These are phyloP conservation scores for Colletotrichum destructivum DNA, from an alignment of 2,329 filamentous ascomycete species.

Conservation along the genomic window DNA sequence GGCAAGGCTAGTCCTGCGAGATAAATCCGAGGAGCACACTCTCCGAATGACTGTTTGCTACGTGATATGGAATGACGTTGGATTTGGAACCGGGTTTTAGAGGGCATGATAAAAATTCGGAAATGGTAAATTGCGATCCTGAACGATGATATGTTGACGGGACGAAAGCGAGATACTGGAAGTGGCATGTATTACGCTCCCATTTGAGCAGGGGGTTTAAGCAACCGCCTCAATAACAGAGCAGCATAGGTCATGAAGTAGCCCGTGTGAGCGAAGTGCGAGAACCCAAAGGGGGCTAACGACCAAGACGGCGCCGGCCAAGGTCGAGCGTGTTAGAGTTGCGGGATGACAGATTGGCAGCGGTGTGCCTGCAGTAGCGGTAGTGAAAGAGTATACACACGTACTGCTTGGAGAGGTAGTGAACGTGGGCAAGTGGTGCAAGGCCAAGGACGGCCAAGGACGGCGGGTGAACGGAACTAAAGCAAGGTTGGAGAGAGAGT, in stretches of 20 bases:
- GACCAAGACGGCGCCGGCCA: background rate
- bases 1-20: background rate
- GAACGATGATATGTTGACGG: background rate
- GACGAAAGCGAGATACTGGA: slow-evolving; percentile 22
- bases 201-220: slow-evolving; percentile 1
- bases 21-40: background rate
- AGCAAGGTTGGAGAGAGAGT: too few relatives aligned
- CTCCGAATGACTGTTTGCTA: background rate
- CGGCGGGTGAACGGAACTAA: background rate
- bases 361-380: slow-evolving; percentile 25
- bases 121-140: background rate
- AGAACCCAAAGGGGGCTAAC: background rate
- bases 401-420: too few relatives aligned
- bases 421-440: background rate
- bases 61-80: background rate
- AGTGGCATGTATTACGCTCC: background rate
- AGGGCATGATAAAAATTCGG: background rate
- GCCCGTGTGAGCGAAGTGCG: slow-evolving; percentile 18
- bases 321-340: slow-evolving; percentile 18
- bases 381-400: background rate
- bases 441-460: background rate
- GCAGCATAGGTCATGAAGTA: background rate
- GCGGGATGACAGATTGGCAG: slow-evolving; percentile 31
- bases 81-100: background rate
- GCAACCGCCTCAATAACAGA: background rate